Evolutionary conservation across 2,329 filamentous ascomycete species (phyloP).

Genomic region (Escovopsis sp.): DNA sequence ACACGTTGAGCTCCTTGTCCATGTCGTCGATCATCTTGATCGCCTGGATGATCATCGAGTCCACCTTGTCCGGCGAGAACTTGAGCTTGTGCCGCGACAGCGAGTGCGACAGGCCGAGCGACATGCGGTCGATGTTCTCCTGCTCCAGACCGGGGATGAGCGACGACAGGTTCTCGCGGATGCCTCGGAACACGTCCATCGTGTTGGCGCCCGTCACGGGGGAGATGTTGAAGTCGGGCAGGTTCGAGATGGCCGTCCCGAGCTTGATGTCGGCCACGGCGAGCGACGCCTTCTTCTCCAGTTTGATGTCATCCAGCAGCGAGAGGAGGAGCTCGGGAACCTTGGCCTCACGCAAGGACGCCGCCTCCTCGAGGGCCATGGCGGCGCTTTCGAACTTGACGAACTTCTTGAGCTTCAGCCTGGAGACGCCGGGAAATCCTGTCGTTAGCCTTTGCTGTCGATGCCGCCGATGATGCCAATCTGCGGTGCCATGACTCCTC

Average conservation of each 20-base stretch:
- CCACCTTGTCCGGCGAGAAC: conserved; percentile 96
- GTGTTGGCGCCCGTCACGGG: conserved; percentile 48
- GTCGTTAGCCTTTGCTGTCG: not conserved
- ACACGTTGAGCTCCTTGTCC: conserved; percentile 97
- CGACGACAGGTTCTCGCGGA: conserved; percentile 78
- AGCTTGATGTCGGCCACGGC: conserved; percentile 90
- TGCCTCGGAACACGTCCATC: conserved; percentile 82
- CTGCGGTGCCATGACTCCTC: no score
- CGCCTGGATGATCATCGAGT: conserved; percentile 98
- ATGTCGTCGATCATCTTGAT: conserved; percentile 88
- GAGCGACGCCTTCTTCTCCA: conserved; percentile 92
- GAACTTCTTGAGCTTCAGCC: conserved; percentile 92
- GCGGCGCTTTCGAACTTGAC: conserved; percentile 92
- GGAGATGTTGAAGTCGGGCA: conserved; percentile 74
- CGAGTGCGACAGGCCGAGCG: conserved; percentile 89
- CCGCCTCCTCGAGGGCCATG: conserved; percentile 78
- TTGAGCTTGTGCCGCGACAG: conserved; percentile 96
- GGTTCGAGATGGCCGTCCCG: conserved; percentile 78
- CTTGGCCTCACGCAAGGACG: conserved; percentile 81
- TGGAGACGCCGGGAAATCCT: conserved; percentile 22
- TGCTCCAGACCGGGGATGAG: conserved; percentile 79
- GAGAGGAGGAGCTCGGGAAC: conserved; percentile 73
- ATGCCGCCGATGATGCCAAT: no score
- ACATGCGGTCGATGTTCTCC: conserved; percentile 84
- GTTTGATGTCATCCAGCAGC: conserved; percentile 79